Conservation (phyloP, 306 rosid genomes). For the Albizia julibrissin region DNA sequence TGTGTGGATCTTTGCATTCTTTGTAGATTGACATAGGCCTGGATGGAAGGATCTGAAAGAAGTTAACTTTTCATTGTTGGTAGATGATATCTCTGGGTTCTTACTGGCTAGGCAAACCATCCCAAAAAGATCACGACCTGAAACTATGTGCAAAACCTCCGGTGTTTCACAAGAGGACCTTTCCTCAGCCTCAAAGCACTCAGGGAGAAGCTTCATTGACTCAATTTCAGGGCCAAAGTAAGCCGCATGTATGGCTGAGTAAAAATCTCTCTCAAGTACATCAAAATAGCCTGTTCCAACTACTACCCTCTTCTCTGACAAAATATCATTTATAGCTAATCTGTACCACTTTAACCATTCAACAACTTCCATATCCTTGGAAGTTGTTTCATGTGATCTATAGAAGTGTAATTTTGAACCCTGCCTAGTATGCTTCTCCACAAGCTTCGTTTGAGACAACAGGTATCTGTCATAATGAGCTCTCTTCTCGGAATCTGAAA, state of each 20-base stretch:
- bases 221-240: slow-evolving; percentile 85
- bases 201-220: slow-evolving; percentile 79
- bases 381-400: slow-evolving; percentile 41
- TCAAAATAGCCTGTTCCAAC: slow-evolving; percentile 81
- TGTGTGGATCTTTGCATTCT: slow-evolving; percentile 35
- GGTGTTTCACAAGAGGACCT: slow-evolving; percentile 83
- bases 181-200: slow-evolving; percentile 97
- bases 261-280: slow-evolving; percentile 82
- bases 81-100: slow-evolving; percentile 52
- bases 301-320: slow-evolving; percentile 69
- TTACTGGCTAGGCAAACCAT: slow-evolving; percentile 67
- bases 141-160: slow-evolving; percentile 92
- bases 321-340: slow-evolving; percentile 63
- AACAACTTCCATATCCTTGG: slow-evolving; percentile 85
- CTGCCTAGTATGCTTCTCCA: slow-evolving; percentile 45
- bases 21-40: slow-evolving; percentile 37
- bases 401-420: slow-evolving; percentile 49
- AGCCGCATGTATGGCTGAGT: slow-evolving; percentile 82
- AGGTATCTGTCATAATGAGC: slow-evolving; percentile 74
- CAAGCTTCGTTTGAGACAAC: slow-evolving; percentile 64
- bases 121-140: slow-evolving; percentile 95
- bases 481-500: slow-evolving; percentile 84
- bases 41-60: slow-evolving; percentile 46
- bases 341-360: slow-evolving; percentile 95
- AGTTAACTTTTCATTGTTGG: slow-evolving; percentile 47